Conservation (phyloP, 2,329 filamentous ascomycete genomes). For the Chrysoporthe cubensis region DNA sequence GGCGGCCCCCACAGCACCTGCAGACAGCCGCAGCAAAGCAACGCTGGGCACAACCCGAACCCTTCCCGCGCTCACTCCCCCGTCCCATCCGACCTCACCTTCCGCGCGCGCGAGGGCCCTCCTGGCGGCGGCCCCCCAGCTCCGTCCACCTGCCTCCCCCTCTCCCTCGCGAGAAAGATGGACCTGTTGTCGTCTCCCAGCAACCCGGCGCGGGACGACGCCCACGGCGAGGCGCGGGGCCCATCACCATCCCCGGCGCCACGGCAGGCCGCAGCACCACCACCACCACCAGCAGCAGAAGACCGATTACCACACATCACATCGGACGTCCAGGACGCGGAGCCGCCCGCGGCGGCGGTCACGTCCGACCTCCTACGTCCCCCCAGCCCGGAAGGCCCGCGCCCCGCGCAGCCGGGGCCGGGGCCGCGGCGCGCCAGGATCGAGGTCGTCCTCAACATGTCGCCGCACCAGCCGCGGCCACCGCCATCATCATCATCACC, state of each 20-base stretch:
- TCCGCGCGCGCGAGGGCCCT: no score
- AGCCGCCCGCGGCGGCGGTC: not conserved
- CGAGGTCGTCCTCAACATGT: conserved; percentile 25
- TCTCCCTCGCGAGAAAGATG: not conserved
- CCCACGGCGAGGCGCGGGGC: conserved; percentile 2
- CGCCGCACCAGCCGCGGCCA: conserved; percentile 7
- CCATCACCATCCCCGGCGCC: not conserved
- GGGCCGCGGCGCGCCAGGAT: conserved; percentile 17
- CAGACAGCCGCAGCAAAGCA: no score
- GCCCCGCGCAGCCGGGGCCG: not conserved
- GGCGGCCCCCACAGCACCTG: no score
- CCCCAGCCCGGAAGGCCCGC: not conserved
- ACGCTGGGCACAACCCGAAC: no score
- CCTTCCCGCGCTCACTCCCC: no score
- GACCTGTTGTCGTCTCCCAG: not conserved
- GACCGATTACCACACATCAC: conserved; percentile 14
- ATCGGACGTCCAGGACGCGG: conserved; percentile 9
- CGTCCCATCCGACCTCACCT: no score
- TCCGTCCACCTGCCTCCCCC: not conserved
- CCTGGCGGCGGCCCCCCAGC: no score
- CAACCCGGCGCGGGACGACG: not conserved
- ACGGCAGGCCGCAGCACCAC: conserved; percentile 10
- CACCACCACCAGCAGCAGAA: no score
- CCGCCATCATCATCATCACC: no score
- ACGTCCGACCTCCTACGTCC: conserved; percentile 2